Evolutionary conservation across 257 asterid species (phyloP), one percentile per base, ranked within the genome.

Genomic region (Ballota nigra): DNA sequence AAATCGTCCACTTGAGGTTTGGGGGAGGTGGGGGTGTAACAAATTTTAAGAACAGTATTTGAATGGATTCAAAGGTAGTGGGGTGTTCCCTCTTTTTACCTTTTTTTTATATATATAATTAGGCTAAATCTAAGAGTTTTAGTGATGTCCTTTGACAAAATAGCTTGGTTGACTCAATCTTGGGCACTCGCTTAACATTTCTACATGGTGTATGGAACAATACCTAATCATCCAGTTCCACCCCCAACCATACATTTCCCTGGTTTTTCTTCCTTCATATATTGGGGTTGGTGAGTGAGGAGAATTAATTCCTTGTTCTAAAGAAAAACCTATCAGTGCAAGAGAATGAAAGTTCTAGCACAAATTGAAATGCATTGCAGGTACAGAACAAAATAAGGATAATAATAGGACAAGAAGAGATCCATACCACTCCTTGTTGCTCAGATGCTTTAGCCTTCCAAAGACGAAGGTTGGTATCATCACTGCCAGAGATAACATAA

Each of bases 381-480:
- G n/a, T 66, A 29, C 24, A 45, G 12, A 66, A 59, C 51, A 43
- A 24, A 55, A 43, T 33, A 10, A 52, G 28, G 47, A 68, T 10
- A 71, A 57, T 20, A 24, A 77, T 45, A 51, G 53, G 20, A 62
- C 16, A 69, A 52, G 71, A 65, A 63, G 59, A 72, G 66, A 69
- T 73, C 19, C 95, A 57, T 94, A 94, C 99, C 77, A 94, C 97
- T 85, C 99, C 97, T 75, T 86, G 61, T 78, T 94, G 97, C 79
- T 91, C 99, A 63, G 99, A 84, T 64, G 99, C 99, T 74, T 86
- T 91, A 65, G 99, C 97, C 86, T 94, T 94, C 99, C 99, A 94
- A 68, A 94, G 90, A 47, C 99, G 95, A 75, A 94, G 90, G 75
- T 94, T 94, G 52, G 94, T 83, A 81, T 94, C 99, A 76, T 94